These are phyloP conservation scores for Marchantia polymorpha DNA, from an alignment of 225 moss, liverwort and hornwort genomes.

Conservation along the genomic window DNA sequence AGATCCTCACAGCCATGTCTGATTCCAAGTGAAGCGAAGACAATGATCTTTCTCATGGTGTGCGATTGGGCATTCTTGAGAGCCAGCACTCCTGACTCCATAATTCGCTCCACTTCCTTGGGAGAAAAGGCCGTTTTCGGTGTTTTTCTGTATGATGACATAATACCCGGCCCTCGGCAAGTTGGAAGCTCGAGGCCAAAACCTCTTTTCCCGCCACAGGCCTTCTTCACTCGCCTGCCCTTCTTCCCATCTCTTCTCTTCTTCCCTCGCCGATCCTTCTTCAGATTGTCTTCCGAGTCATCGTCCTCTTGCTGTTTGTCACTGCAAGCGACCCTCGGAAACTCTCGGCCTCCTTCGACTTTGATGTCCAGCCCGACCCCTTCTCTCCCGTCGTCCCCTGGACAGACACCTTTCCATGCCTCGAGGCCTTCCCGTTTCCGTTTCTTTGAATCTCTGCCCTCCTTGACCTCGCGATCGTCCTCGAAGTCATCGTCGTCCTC, in stretches of 20 bases:
- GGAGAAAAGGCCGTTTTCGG: constrained; percentile 76
- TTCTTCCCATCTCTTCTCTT: constrained; percentile 55
- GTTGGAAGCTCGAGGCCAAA: constrained; percentile 58
- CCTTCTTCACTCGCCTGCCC: constrained; percentile 48
- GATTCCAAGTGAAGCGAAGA: constrained; percentile 81
- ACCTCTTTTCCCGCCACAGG: constrained; percentile 54
- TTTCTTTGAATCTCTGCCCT: constrained; percentile 32
- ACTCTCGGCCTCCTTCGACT: constrained; percentile 5
- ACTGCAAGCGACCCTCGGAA: constrained; percentile 27
- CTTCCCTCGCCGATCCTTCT: constrained; percentile 35
- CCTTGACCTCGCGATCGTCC: constrained; percentile 47
- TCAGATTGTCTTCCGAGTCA: constrained; percentile 55
- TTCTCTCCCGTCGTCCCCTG: neutral
- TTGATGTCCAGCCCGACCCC: constrained; percentile 1
- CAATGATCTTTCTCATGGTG: constrained; percentile 86
- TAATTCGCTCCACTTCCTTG: constrained; percentile 71
- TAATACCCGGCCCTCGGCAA: constrained; percentile 57
- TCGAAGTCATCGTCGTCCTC: constrained; percentile 60
- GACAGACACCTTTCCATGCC: constrained; percentile 9
- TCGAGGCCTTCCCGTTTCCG: constrained; percentile 36
- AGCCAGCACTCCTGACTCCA: constrained; percentile 75
- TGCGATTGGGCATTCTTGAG: constrained; percentile 89
- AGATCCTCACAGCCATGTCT: constrained; percentile 90
- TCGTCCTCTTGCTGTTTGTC: constrained; percentile 52
- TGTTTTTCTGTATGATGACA: constrained; percentile 65